Percentiles rank a stretch among this genome's conserved stretches.
phyloP scores from a whole-genome alignment of 805 yeast species.

The Yarrowia osloensis region DNA sequence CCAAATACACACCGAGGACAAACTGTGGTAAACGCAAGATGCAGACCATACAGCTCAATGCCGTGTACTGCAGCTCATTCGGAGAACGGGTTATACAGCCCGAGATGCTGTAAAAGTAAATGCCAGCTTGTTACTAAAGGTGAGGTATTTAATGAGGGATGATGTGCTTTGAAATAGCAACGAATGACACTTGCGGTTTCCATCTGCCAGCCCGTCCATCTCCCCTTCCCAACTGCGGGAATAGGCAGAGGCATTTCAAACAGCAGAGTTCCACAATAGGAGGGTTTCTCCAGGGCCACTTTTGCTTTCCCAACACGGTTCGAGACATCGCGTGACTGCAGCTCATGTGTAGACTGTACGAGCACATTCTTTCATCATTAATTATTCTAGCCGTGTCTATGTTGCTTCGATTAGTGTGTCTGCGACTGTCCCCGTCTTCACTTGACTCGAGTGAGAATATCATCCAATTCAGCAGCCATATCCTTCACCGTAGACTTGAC shows the following conservation, averaged over 20 bases:
- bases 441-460: constrained; percentile 2
- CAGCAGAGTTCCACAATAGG: too few relatives aligned
- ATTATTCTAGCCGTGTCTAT: not conserved
- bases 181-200: too few relatives aligned
- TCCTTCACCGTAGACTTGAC: constrained; percentile 1
- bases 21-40: too few relatives aligned
- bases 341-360: too few relatives aligned
- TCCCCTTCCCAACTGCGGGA: not conserved
- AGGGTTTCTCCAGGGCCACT: not conserved
- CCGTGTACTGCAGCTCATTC: constrained; percentile 3
- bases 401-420: too few relatives aligned
- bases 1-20: too few relatives aligned
- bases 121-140: not conserved
- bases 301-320: not conserved
- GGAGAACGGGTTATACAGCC: not conserved
- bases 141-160: constrained; percentile 4
- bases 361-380: not conserved
- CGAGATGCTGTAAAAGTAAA: not conserved
- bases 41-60: not conserved
- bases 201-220: too few relatives aligned
- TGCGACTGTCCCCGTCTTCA: not conserved
- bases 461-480: not conserved
- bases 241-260: not conserved
- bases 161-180: too few relatives aligned
- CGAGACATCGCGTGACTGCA: constrained; percentile 15